Percentiles rank a stretch among this genome's conserved stretches.
Conservation (phyloP, 108 stramenopile species). For the Pseudonitzschia delicatissima region DNA sequence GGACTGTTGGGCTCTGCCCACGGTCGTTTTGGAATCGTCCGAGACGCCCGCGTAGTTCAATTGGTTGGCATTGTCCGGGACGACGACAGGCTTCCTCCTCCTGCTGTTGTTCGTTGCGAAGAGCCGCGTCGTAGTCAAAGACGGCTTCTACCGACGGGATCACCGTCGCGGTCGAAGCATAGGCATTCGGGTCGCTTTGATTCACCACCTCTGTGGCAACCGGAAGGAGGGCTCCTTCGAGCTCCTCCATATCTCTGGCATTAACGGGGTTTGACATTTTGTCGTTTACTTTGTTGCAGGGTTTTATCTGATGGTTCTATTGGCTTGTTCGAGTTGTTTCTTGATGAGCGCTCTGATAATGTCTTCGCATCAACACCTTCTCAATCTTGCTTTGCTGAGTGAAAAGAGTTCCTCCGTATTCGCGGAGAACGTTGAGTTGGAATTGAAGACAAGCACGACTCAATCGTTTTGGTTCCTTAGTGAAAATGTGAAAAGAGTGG, state of each 20-base stretch:
- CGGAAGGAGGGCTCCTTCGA: constrained; percentile 4
- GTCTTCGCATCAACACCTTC: no score
- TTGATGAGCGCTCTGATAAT: no score
- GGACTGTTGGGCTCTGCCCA: neutral
- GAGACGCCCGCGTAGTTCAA: neutral
- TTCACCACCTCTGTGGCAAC: constrained; percentile 5
- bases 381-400: no score
- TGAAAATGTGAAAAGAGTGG: no score
- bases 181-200: neutral
- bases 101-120: neutral
- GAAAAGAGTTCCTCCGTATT: no score
- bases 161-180: neutral
- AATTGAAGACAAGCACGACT: no score
- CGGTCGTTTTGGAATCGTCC: constrained; percentile 8
- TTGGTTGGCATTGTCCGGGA: constrained; percentile 3
- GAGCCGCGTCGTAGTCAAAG: constrained; percentile 11
- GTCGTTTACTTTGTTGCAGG: neutral
- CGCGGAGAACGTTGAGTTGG: no score
- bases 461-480: no score
- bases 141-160: neutral
- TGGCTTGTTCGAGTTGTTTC: no score
- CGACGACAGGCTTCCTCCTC: neutral
- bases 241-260: constrained; percentile 7
- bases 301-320: no score
- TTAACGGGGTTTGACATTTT: neutral